These are phyloP conservation scores for Gossypium turneri DNA, from an alignment of 345 rosid species.

Conservation along the genomic window DNA sequence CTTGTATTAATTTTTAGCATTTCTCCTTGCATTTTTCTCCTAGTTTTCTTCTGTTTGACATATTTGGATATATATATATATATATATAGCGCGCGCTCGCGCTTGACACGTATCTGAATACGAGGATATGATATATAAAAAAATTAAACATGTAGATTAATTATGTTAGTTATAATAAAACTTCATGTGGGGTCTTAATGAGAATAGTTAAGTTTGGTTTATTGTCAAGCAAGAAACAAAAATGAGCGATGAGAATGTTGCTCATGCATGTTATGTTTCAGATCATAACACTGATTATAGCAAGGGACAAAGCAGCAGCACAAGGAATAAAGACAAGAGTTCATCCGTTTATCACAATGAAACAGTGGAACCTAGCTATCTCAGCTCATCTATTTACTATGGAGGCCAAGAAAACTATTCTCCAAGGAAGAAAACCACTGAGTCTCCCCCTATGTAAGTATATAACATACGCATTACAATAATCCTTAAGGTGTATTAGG, in stretches of 20 bases:
- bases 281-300: slow-evolving; percentile 11
- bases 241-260: background rate
- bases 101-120: background rate
- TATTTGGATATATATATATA: background rate
- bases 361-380: slow-evolving; percentile 59
- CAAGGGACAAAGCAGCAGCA: slow-evolving; percentile 28
- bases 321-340: slow-evolving; percentile 30
- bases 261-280: background rate
- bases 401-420: slow-evolving; percentile 94
- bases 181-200: background rate
- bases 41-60: no score
- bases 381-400: slow-evolving; percentile 85
- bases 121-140: no score
- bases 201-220: background rate
- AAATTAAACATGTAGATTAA: background rate
- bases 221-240: background rate
- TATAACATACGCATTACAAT: background rate
- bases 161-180: background rate
- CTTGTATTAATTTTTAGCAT: background rate
- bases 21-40: background rate
- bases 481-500: no score
- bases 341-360: slow-evolving; percentile 45
- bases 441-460: slow-evolving; percentile 36
- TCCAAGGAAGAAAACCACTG: slow-evolving; percentile 39
- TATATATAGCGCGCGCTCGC: background rate